phyloP scores from a whole-genome alignment of 108 stramenopile genomes.

The Nitzschia inconspicua region DNA sequence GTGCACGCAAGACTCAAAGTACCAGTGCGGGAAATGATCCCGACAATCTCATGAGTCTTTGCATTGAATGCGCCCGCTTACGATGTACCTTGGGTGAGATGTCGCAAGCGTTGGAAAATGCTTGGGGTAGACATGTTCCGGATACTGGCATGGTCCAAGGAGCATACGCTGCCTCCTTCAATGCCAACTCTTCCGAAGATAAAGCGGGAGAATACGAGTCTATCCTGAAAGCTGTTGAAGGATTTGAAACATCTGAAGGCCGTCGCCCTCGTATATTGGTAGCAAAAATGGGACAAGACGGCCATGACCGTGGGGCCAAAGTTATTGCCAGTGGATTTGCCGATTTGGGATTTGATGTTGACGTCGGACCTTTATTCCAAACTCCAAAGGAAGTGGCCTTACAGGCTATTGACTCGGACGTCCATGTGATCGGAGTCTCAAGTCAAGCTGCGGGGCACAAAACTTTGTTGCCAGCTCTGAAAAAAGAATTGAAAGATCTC shows the following conservation, averaged over 20 bases:
- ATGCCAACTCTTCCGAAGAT: constrained; percentile 18
- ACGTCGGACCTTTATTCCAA: constrained; percentile 95
- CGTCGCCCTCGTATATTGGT: constrained; percentile 96
- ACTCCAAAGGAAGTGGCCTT: constrained; percentile 95
- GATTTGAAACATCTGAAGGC: constrained; percentile 87
- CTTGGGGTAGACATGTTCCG: constrained; percentile 94
- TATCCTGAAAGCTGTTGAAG: constrained; percentile 75
- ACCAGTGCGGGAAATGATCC: constrained; percentile 82
- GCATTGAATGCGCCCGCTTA: constrained; percentile 85
- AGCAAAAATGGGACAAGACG: constrained; percentile 99
- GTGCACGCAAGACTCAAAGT: constrained; percentile 57
- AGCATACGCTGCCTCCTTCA: constrained; percentile 85
- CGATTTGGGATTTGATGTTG: constrained; percentile 97
- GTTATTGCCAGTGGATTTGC: constrained; percentile 96
- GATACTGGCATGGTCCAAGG: constrained; percentile 90
- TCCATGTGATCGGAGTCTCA: constrained; percentile 95
- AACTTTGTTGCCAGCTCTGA: constrained; percentile 91
- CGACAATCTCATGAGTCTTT: constrained; percentile 87
- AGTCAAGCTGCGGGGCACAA: constrained; percentile 97
- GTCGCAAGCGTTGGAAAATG: constrained; percentile 89
- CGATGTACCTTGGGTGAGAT: constrained; percentile 97
- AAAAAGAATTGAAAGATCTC: constrained; percentile 72
- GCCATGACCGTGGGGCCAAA: constrained; percentile 98
- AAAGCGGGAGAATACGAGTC: constrained; percentile 65
- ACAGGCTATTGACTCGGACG: constrained; percentile 96